phyloP scores from a whole-genome alignment of 306 rosid genomes.

The Acacia confusa region DNA sequence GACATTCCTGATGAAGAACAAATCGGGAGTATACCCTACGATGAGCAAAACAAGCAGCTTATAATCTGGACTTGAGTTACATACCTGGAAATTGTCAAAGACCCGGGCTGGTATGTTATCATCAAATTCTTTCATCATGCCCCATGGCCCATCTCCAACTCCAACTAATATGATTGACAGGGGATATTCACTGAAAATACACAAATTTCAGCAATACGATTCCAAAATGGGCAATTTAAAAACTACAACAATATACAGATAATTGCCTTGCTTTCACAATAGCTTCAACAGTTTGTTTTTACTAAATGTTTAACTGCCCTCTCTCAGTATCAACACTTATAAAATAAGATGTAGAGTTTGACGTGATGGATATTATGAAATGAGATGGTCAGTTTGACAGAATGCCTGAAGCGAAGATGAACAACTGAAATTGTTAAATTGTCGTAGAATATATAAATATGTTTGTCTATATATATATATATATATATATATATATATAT shows the following conservation, averaged over 20 bases:
- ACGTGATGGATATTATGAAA: no score
- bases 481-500: no score
- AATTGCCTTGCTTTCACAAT: slow-evolving; percentile 90
- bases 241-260: slow-evolving; percentile 2
- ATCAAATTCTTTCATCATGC: slow-evolving; percentile 88
- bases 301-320: slow-evolving; percentile 88
- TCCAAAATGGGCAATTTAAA: not conserved
- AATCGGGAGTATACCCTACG: not conserved
- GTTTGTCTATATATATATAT: no score
- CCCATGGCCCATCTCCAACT: slow-evolving; percentile 99
- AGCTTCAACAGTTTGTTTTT: slow-evolving; percentile 84
- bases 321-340: slow-evolving; percentile 76
- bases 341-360: no score
- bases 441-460: no score
- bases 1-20: slow-evolving; percentile 4
- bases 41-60: slow-evolving; percentile 17
- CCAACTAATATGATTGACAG: slow-evolving; percentile 89
- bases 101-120: slow-evolving; percentile 92
- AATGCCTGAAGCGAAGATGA: no score
- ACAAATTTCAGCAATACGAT: slow-evolving; percentile 18
- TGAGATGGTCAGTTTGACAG: no score
- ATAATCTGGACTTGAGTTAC: slow-evolving; percentile 26
- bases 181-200: slow-evolving; percentile 68
- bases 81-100: slow-evolving; percentile 94
- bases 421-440: no score